Base-by-base conservation (phyloP, 164 flowering plant genomes). In the Aristolochia contorta region DNA sequence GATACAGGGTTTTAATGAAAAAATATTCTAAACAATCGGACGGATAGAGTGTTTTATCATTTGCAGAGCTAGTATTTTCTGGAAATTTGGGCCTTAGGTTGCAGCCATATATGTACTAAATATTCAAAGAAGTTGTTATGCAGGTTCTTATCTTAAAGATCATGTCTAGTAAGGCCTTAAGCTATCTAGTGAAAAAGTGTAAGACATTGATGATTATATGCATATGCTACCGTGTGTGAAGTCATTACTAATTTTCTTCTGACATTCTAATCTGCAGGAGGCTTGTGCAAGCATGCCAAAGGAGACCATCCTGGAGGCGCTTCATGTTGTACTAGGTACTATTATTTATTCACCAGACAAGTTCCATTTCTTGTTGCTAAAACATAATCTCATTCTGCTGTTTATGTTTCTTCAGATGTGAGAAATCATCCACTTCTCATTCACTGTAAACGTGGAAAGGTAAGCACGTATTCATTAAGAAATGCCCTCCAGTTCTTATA, bases 401-500 rank as follows among this genome's bases (percentile, higher is more conserved):
- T 21, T 54, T 21, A 57, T 62, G 20, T 0, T 6, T 48, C 5
- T 64, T 70, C 82, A 85, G 96, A 87, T 77, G 78, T 72, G 52
- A 80, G 72, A 69, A 85, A 79, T 64, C 91, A 81, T 64, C 96
- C 96, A 4, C 55, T 88, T 54, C 64, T 88, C 47, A 82, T 88
- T 61, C 96, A 88, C 60, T 88, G 96, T 78, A 88, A 85, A 62
- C 79, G 86, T 47, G 96, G 96, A 20, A 87, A 87, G 86, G 91
- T 87, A 66, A 33, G 49, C 16, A 2, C 5, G 14, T 16, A 23
- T 23, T 23, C 0, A 4, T 2, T 23, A 10, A 13, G 12, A 14
- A 5, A 3, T 53, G n/a, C n/a, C 32, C 56, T 23, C 21, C 56
- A 6, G 4, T 22, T 53, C 30, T 53, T 22, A 13, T 16, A 22